These are phyloP conservation scores for Funneliformis mosseae DNA, from an alignment of 192 early-diverging fungal genomes.

Conservation along the genomic window DNA sequence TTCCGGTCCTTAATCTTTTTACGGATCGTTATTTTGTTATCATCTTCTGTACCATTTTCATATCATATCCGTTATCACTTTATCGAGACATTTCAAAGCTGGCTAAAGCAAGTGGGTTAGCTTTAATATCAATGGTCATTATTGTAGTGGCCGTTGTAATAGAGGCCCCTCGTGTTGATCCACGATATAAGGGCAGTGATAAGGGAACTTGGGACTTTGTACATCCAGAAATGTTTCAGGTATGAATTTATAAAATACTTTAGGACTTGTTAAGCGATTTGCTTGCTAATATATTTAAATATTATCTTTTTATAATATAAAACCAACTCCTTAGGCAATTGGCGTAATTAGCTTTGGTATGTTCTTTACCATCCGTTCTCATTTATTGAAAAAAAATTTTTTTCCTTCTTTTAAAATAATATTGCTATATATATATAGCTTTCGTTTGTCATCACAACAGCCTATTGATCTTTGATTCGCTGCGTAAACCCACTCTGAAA, in stretches of 20 bases:
- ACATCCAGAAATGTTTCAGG: slow-evolving; percentile 67
- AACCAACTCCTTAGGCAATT: slow-evolving; percentile 54
- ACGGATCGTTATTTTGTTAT: slow-evolving; percentile 76
- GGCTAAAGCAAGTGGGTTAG: slow-evolving; percentile 86
- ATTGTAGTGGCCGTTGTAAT: slow-evolving; percentile 72
- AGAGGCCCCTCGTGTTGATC: slow-evolving; percentile 65
- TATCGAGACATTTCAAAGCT: slow-evolving; percentile 88
- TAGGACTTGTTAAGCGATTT: background rate
- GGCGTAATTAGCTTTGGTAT: slow-evolving; percentile 89
- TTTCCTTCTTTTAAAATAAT: slow-evolving; percentile 24
- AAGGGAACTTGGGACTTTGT: slow-evolving; percentile 44
- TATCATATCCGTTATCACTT: slow-evolving; percentile 85
- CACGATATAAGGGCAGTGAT: slow-evolving; percentile 52
- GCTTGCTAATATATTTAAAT: slow-evolving; percentile 28
- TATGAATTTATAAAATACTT: background rate
- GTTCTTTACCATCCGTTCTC: background rate
- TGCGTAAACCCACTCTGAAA: slow-evolving; percentile 82
- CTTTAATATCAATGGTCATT: slow-evolving; percentile 79
- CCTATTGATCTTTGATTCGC: slow-evolving; percentile 86
- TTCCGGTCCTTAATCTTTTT: slow-evolving; percentile 62
- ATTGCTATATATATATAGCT: slow-evolving; percentile 43
- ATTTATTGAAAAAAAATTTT: background rate
- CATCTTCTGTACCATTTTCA: slow-evolving; percentile 68
- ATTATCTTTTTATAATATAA: slow-evolving; percentile 34
- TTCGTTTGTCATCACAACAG: slow-evolving; percentile 98